Base-by-base conservation (phyloP, 225 moss, liverwort and hornwort species). In the Pleurozium schreberi region DNA sequence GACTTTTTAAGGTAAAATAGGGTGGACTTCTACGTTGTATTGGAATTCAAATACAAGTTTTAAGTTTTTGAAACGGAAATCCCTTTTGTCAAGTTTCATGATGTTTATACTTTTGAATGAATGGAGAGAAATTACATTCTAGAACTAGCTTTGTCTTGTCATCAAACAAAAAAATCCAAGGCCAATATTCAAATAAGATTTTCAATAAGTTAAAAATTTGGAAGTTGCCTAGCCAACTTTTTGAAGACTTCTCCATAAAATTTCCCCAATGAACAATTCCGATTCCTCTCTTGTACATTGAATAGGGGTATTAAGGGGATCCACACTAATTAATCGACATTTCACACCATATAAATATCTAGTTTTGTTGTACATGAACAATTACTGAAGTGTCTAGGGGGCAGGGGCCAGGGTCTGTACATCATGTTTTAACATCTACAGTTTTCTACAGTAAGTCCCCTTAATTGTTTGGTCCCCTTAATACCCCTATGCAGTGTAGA, bases 121-220 rank as follows among this genome's bases (percentile, higher is more conserved):
- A 2, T 50, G 21, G 21, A 8, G 2, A 50, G 0, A 21, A 21
- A 34, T 2, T 34, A 22, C 31, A 36, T 22, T 76, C 3, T 13
- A 34, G 0, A 0, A 34, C 8, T 52, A 52, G 14, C 12, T 76
- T 52, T 76, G 3, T 50, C 13, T 75, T 33, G 3, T 50, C 20
- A 8, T 34, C 20, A 74, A 31, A 47, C 5, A 8, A 52, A 36
- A 52, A 36, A 76, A 3, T 53, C 14, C 1, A 23, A 53, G 3
- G 22, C 3, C 9, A 34, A 22, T 52, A 8, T 26, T 7, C 13
- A 3, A 52, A 52, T 22, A 36, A 36, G n/a, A 0, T 8, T 36
- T 53, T 36, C 0, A 0, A 8, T 0, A 76, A 25, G 38, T 38
- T 0, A 1, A 0, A 55, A 38, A 55, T 3, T 52, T 36, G 0